A percentile compares a stretch with the other conserved stretches of the same genome.
phyloP scores from a whole-genome alignment of 2,329 filamentous ascomycete genomes.

The Cryphonectria nitschkei region DNA sequence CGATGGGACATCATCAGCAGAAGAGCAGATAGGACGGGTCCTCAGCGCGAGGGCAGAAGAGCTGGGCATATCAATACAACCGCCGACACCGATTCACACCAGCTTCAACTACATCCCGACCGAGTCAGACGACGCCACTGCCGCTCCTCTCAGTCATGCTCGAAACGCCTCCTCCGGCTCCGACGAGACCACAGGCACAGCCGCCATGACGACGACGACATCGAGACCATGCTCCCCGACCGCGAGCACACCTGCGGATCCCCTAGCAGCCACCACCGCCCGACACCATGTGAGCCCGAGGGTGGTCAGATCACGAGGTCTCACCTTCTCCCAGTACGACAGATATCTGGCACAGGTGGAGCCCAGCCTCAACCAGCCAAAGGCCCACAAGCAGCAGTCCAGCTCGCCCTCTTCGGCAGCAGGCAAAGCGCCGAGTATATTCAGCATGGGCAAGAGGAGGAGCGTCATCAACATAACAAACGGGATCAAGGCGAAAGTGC shows the following conservation, averaged over 20 bases:
- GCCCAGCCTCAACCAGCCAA: conserved; percentile 48
- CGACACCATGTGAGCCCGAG: conserved; percentile 32
- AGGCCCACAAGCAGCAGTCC: conserved; percentile 38
- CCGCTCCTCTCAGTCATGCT: conserved; percentile 45
- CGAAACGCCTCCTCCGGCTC: conserved; percentile 51
- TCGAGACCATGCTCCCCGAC: conserved; percentile 47
- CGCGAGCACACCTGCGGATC: conserved; percentile 27
- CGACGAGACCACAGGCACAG: conserved; percentile 44
- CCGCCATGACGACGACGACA: conserved; percentile 37
- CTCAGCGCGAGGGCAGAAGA: conserved; percentile 41
- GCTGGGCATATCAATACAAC: conserved; percentile 41
- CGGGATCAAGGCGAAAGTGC: conserved; percentile 48
- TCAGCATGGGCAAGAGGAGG: conserved; percentile 49
- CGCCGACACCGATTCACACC: conserved; percentile 38
- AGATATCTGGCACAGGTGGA: conserved; percentile 52
- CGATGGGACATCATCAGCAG: conserved; percentile 37
- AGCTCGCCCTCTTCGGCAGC: conserved; percentile 36
- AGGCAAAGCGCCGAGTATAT: conserved; percentile 44
- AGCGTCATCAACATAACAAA: conserved; percentile 51
- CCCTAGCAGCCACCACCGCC: conserved; percentile 32
- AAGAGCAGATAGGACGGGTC: conserved; percentile 43
- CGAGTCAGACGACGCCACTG: conserved; percentile 47
- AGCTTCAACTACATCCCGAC: conserved; percentile 43
- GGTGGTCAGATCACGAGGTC: conserved; percentile 41
- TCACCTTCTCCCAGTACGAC: conserved; percentile 57